Evolutionary conservation across 73 alveolate species (phyloP), one percentile per base, ranked within the genome.

Genomic region (Paraurostyla sp.): DNA sequence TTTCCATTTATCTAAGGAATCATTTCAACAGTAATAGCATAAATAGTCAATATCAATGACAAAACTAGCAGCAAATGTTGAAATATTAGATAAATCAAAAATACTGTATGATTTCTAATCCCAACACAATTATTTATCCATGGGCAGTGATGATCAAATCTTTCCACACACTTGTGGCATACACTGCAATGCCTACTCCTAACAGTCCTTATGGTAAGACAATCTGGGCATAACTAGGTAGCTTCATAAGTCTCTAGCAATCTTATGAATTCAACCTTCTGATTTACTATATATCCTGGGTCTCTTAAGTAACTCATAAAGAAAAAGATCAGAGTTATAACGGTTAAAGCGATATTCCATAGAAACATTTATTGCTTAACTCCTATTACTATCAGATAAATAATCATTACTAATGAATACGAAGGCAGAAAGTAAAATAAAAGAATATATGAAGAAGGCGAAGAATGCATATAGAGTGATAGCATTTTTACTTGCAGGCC

Each of bases 141-240:
- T 0, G 95, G 95, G 45, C 95, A 90, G 43, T 90, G 95, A 76
- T 90, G 95, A 60, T 90, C 95, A 62, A 90, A 90, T 59, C 81
- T 42, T 38, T 60, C 76, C 54, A 42, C 90, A 57, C 90, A 57
- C 45, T 30, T 20, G 22, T 81, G 46, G 45, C 80, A 62, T n/a
- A 83, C 76, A 46, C 71, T 40, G 33, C 80, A 83, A 62, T 59
- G 85, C 6, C 85, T 35, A 3, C 56, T 20, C 41, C 76, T 59
- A 2, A 56, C 36, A 41, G 80, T 59, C 18, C 85, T 20, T 0
- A 27, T 38, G n/a, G 40, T 41, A 18, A 41, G 35, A 62, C 85
- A 62, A 38, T 54, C 82, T 46, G 90, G 90, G 50, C 90, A 81
- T 43, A 81, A 48, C 46, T 81, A 36, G 25, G 63, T 46, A 0